These are phyloP conservation scores for Ophioceras dolichostomum DNA, from an alignment of 2,329 filamentous ascomycete species.

Conservation along the genomic window DNA sequence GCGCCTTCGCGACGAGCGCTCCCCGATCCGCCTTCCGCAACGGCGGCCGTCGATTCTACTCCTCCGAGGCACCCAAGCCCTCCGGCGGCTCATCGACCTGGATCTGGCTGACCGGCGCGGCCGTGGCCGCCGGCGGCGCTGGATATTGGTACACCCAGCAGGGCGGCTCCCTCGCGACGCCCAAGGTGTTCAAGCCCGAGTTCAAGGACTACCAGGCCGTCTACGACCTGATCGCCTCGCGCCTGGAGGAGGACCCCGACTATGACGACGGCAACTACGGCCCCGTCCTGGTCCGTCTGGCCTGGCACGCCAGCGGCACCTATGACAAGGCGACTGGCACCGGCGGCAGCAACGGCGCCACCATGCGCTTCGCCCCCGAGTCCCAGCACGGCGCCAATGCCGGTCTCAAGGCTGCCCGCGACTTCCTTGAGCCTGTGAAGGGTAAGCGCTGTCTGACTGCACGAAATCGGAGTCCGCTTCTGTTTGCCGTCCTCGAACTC, in stretches of 20 bases:
- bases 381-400: constrained; percentile 87
- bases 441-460: constrained; percentile 28
- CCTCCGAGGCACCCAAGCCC: constrained; percentile 50
- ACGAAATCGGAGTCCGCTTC: too few relatives aligned
- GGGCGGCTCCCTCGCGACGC: constrained; percentile 31
- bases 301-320: constrained; percentile 90
- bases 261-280: constrained; percentile 97
- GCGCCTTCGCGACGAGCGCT: constrained; percentile 41
- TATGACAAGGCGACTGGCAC: constrained; percentile 81
- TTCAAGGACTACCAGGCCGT: constrained; percentile 91
- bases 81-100: constrained; percentile 29
- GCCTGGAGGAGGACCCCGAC: constrained; percentile 78
- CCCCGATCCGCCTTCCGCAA: constrained; percentile 56
- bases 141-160: constrained; percentile 54
- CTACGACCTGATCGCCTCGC: constrained; percentile 73
- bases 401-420: constrained; percentile 71
- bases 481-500: background rate
- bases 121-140: constrained; percentile 48
- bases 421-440: constrained; percentile 91
- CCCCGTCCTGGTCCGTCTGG: constrained; percentile 78
- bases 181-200: constrained; percentile 57
- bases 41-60: constrained; percentile 64
- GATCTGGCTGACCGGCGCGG: constrained; percentile 47
- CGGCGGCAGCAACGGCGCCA: constrained; percentile 90
- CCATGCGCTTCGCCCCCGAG: constrained; percentile 91